phyloP scores from a whole-genome alignment of 306 rosid genomes.

The Trifolium fragiferum region DNA sequence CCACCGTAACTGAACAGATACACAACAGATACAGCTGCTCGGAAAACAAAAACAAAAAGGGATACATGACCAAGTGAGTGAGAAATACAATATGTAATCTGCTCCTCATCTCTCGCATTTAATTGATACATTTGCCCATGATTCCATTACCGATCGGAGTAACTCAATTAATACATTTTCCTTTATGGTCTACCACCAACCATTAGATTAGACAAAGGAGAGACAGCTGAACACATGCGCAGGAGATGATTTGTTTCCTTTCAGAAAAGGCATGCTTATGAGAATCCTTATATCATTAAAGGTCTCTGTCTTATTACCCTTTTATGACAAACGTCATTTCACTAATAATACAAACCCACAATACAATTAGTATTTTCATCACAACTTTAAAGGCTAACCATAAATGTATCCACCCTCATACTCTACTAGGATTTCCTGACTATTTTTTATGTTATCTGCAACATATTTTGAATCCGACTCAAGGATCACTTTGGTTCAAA shows the following conservation, averaged over 20 bases:
- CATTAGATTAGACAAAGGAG: too few species aligned
- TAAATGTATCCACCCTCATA: background rate
- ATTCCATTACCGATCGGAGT: too few species aligned
- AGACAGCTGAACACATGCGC: too few species aligned
- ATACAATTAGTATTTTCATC: background rate
- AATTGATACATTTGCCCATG: too few species aligned
- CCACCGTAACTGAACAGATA: background rate
- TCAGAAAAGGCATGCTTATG: background rate
- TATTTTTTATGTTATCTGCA: background rate
- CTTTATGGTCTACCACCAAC: too few species aligned
- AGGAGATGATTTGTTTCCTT: background rate
- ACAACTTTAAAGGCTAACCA: background rate
- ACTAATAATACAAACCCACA: background rate
- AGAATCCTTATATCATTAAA: background rate
- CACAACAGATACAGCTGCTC: background rate
- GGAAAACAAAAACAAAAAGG: background rate
- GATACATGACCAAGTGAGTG: background rate
- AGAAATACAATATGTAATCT: constrained; percentile 9
- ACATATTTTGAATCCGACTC: background rate
- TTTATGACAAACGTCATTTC: background rate
- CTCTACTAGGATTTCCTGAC: background rate
- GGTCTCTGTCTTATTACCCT: background rate
- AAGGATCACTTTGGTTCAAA: background rate
- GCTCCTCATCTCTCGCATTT: background rate
- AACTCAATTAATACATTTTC: too few species aligned